Base-by-base conservation (phyloP, 768 basidiomycete genomes). In the Naematelia aurantialba region DNA sequence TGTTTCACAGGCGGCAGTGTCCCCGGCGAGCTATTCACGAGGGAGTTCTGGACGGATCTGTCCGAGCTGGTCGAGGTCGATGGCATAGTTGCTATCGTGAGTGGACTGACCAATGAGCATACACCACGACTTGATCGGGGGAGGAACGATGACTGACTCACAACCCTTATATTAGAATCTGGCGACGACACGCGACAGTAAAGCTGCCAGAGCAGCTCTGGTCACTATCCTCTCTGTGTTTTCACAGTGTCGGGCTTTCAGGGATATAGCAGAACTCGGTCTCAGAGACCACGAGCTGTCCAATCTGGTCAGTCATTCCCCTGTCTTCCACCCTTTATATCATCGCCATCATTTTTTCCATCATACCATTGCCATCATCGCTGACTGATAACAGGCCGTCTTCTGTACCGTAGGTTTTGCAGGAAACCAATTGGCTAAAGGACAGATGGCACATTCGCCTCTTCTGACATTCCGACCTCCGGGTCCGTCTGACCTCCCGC, bases 1-100 rank as follows among this genome's bases (percentile, higher is more conserved):
- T 89, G 89, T 70, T 97, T 96, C 74, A 91, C 91, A 8, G 94
- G 93, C 8, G 94, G 94, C 2, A 85, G 84, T n/a, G 85, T 97
- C 1, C 91, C 94, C 0, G 80, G 85, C 34, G 87, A 90, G 68
- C 79, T 97, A 52, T 97, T 88, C 77, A 89, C 91, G 0, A 42
- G 82, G 27, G 86, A 92, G 65, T 93, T 93, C 72, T 94, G 90
- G 89, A 64, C 80, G 22, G 85, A 85, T 54, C 71, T 94, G 52
- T 86, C 83, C 66, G 68, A 74, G 1, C 72, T 86, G 19, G 82
- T 94, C 76, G 80, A 82, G 12, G 79, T 83, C 2, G 84, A 89
- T 48, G 93, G 88, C 2, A 80, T 92, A 14, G 75, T 94, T 13
- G 90, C 85, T 19, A 85, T 96, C 66, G 91, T 92, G 64, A 79